Conservation (phyloP, 352 stramenopile species). For the Pythium phragmitis region DNA sequence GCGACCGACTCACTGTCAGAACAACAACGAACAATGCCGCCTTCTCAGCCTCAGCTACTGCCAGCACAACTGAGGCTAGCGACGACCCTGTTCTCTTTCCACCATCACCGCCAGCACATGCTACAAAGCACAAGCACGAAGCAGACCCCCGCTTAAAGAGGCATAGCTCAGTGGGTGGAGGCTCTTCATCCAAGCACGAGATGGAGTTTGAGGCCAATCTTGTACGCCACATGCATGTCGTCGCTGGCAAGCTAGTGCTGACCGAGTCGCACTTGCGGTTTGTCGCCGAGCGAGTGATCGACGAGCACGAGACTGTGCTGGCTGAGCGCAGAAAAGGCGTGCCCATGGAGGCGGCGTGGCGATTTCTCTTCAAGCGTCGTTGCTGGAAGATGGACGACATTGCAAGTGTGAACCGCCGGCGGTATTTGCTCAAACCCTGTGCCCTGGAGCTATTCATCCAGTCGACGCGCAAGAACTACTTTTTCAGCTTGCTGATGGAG, state of each 20-base stretch:
- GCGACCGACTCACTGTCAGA: background rate
- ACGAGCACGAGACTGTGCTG: slow-evolving; percentile 68
- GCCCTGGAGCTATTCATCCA: slow-evolving; percentile 81
- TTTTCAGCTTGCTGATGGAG: slow-evolving; percentile 68
- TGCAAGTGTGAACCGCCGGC: slow-evolving; percentile 56
- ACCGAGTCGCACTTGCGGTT: slow-evolving; percentile 59
- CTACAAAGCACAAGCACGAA: background rate
- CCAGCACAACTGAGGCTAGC: background rate
- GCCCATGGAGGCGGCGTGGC: slow-evolving; percentile 44
- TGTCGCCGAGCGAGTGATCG: slow-evolving; percentile 60
- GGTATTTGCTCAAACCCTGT: slow-evolving; percentile 81
- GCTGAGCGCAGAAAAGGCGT: slow-evolving; percentile 49
- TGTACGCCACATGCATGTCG: slow-evolving; percentile 73
- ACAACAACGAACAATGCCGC: background rate
- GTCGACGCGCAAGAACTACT: slow-evolving; percentile 85
- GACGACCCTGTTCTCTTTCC: slow-evolving; percentile 26
- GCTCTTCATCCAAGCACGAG: slow-evolving; percentile 23
- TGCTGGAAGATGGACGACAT: slow-evolving; percentile 78
- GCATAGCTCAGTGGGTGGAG: slow-evolving; percentile 11
- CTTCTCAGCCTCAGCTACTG: background rate
- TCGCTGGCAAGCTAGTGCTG: slow-evolving; percentile 61
- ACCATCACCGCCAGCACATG: slow-evolving; percentile 14
- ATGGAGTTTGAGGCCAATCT: slow-evolving; percentile 59
- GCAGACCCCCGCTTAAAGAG: background rate
- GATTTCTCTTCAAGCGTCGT: slow-evolving; percentile 72